Base-by-base conservation (phyloP, 495 filamentous ascomycete species). In the Neurospora discreta region DNA sequence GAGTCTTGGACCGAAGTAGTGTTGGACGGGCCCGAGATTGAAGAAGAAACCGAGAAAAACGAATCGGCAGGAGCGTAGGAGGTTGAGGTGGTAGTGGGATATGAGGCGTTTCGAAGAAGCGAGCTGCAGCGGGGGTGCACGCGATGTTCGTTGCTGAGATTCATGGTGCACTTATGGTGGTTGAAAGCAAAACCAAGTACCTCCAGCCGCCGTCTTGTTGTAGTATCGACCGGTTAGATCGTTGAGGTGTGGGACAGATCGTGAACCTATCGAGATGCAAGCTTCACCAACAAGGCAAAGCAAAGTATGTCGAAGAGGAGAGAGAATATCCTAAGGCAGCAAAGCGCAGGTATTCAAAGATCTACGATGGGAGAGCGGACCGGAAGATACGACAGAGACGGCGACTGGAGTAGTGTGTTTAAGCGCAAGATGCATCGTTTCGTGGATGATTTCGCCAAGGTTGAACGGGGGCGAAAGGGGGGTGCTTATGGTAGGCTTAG, bases 11-110 rank as follows among this genome's bases (percentile, higher is more conserved):
- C 88, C 58, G 85, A 88, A 36, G 52, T 18, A 78, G 88, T 87
- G 78, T 92, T 85, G 69, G 93, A 96, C 85, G 93, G 95, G 75
- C 94, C 86, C 6, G 93, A 93, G 70, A 90, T 86, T 58, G 88
- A 88, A 39, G 92, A 93, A 30, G 91, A 60, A 16, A 65, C 52
- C 30, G 26, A 33, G 15, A 65, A 33, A 65, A 65, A 26, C 13
- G 52, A 65, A 33, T 33, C 52, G 23, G 33, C 90, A 40, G 91
- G 91, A 77, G 90, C 86, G 73, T 88, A 90, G 68, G 90, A 90
- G 78, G 89, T 87, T 82, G 90, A 88, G 88, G 67, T 87, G 86
- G 76, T 85, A 86, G 78, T 93, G 93, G 73, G 89, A 65, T 65
- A 65, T 30, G 52, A 89, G 71, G 80, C 84, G 83, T 85, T 82